Base-by-base conservation (phyloP, 2,329 filamentous ascomycete species). In the Aspergillus tubingensis region DNA sequence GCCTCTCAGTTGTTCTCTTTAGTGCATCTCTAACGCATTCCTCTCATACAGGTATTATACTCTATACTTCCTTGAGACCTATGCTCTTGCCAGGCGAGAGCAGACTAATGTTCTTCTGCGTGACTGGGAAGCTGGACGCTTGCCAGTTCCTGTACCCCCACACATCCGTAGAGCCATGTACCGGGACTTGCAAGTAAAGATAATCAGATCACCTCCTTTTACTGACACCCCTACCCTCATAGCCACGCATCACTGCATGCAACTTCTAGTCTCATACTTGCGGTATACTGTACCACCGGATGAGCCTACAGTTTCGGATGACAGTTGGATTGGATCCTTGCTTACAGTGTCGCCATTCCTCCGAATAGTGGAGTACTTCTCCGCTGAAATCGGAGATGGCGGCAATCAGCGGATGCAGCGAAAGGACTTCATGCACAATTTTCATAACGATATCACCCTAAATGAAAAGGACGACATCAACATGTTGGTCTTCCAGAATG, bases 341-440 rank as follows among this genome's bases (percentile, higher is more conserved):
- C 73, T 79, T 17, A 74, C 75, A 1, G 62, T 75, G 5, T 76
- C 76, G 10, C 75, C 76, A 3, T 77, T 79, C 44, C 64, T 65
- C 21, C 75, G 77, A 3, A 72, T 78, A 7, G 72, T 76, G 32
- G 76, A 79, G 56, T 79, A 74, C 57, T 78, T 79, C 65, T 78
- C 77, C 2, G 77, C 77, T 0, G 77, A 79, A 58, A 79, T 79
- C 32, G 77, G 77, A 5, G 74, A 78, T 38, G 76, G 77, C 4
- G 71, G 73, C 27, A 78, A 70, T 57, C 76, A 77, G 60, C 72
- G 76, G 21, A 65, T 71, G 60, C 75, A 78, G 61, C 73, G 77
- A 25, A 79, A 73, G 62, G 74, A 77, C 32, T 79, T 79, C 60
- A 79, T 79, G 77, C 68, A 71, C 49, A 79, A 78, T 49, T 79